These are phyloP conservation scores for Gilbertella persicaria DNA, from an alignment of 371 early-diverging fungal genomes.

Conservation along the genomic window DNA sequence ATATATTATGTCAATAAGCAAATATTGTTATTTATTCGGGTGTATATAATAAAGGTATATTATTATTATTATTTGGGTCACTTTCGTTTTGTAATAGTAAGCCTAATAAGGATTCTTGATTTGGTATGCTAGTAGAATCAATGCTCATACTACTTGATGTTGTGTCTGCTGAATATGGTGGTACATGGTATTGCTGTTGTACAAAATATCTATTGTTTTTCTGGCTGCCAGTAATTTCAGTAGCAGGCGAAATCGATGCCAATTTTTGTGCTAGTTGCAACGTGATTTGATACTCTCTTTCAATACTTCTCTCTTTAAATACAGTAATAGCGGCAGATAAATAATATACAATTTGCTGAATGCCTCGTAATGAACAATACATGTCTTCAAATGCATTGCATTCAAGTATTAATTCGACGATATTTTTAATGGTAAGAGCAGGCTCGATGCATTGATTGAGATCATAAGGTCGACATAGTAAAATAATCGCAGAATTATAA, in stretches of 20 bases:
- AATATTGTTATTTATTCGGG: no score
- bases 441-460: slow-evolving; percentile 23
- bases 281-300: slow-evolving; percentile 3
- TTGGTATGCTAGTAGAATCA: no score
- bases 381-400: slow-evolving; percentile 34
- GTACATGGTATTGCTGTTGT: no score
- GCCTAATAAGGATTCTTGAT: no score
- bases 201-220: no score
- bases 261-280: slow-evolving; percentile 9
- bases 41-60: no score
- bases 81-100: no score
- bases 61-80: no score
- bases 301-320: slow-evolving; percentile 9
- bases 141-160: no score
- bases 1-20: no score
- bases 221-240: no score
- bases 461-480: slow-evolving; percentile 21
- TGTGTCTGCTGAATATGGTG: no score
- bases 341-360: slow-evolving; percentile 46
- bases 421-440: slow-evolving; percentile 28
- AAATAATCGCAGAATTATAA: slow-evolving; percentile 22
- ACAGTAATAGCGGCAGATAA: slow-evolving; percentile 41
- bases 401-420: slow-evolving; percentile 25
- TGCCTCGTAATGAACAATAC: slow-evolving; percentile 43
- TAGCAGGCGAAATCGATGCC: slow-evolving; percentile 24